Percentiles rank a stretch among this genome's conserved stretches.
These are phyloP conservation scores for Beauveria brongniartii DNA, from an alignment of 2,329 filamentous ascomycete genomes.

Conservation along the genomic window DNA sequence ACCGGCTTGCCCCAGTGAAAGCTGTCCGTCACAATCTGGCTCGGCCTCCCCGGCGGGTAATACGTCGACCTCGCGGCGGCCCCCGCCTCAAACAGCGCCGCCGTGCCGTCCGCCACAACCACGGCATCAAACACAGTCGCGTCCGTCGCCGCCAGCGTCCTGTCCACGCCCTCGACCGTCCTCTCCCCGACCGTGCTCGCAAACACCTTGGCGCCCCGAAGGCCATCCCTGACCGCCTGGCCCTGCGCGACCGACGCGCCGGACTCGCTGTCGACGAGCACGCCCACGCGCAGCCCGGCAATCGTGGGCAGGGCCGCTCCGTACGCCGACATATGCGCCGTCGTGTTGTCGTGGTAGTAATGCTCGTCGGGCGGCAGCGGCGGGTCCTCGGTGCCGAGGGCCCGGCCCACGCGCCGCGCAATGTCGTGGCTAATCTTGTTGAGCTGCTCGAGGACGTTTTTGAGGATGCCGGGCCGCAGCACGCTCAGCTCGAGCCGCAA, in stretches of 20 bases:
- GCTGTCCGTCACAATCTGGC: constrained; percentile 53
- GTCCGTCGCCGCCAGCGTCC: constrained; percentile 58
- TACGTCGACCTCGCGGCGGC: constrained; percentile 37
- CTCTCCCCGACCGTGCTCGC: constrained; percentile 54
- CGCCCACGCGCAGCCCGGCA: constrained; percentile 54
- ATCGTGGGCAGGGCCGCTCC: constrained; percentile 50
- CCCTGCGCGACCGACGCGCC: constrained; percentile 40
- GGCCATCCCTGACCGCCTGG: constrained; percentile 36
- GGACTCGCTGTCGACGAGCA: constrained; percentile 42
- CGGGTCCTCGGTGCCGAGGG: constrained; percentile 51
- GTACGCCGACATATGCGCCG: constrained; percentile 52
- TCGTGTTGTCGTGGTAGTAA: constrained; percentile 64
- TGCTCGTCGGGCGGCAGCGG: constrained; percentile 47
- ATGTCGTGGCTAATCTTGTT: constrained; percentile 62
- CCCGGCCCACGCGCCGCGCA: constrained; percentile 54
- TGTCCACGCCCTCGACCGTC: constrained; percentile 45
- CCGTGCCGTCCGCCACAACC: constrained; percentile 48
- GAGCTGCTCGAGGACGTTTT: constrained; percentile 59
- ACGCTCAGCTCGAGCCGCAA: constrained; percentile 63
- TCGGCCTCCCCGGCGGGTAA: constrained; percentile 55
- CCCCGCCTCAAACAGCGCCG: constrained; percentile 39
- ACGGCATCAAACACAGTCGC: constrained; percentile 55
- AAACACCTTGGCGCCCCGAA: constrained; percentile 44
- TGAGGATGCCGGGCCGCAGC: constrained; percentile 50
- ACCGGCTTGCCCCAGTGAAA: constrained; percentile 66